These are phyloP conservation scores for Metschnikowia noctiluminum DNA, from an alignment of 805 yeast species.

Conservation along the genomic window DNA sequence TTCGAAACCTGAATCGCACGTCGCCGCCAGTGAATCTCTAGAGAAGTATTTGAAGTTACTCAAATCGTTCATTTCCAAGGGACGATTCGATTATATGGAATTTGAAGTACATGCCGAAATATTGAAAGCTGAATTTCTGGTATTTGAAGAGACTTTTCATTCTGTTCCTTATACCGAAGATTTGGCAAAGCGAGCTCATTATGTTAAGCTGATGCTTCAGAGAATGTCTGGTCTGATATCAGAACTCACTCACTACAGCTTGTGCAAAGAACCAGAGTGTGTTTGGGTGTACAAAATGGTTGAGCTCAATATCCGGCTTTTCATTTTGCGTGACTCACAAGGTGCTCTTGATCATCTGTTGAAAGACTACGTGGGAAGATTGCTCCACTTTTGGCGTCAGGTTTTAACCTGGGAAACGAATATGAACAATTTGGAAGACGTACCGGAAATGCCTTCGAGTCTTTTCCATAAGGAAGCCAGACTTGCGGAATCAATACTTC, in stretches of 20 bases:
- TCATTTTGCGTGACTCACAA: background rate
- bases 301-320: conserved; percentile 2
- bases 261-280: background rate
- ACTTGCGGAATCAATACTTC: background rate
- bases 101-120: background rate
- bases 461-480: background rate
- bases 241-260: background rate
- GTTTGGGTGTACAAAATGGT: conserved; percentile 1
- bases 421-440: background rate
- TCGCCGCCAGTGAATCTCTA: too few relatives aligned
- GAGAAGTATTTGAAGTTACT: background rate
- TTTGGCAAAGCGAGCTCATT: background rate
- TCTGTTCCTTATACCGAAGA: background rate
- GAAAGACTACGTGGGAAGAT: background rate
- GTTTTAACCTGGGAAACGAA: background rate
- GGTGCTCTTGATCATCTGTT: background rate
- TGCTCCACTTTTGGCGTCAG: conserved; percentile 1
- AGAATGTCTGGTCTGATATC: background rate
- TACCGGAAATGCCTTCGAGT: background rate
- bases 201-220: background rate
- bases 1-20: too few relatives aligned
- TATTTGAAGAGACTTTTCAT: background rate
- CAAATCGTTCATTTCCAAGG: background rate
- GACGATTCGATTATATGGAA: background rate
- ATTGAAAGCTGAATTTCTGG: background rate